Evolutionary conservation across 192 early-diverging fungal species (phyloP).

Genomic region (Coemansia sp.): DNA sequence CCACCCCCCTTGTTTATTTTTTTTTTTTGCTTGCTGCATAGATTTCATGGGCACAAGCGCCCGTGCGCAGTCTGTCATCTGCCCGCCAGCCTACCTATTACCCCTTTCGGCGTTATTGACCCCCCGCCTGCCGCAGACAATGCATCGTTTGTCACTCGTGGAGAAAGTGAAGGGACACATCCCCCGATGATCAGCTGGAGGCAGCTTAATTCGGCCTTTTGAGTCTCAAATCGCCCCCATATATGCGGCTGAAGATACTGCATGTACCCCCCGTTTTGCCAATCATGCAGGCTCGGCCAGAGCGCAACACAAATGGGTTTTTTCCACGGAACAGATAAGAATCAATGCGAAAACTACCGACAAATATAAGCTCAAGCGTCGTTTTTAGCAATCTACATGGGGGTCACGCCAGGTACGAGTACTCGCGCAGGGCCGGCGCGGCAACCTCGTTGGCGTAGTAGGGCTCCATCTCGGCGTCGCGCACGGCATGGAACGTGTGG

Average conservation of each 20-base stretch:
- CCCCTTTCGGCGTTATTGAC: not conserved
- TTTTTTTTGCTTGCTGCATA: not conserved
- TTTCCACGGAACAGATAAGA: no score
- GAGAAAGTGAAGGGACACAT: no score
- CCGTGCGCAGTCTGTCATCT: not conserved
- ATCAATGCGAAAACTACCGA: not conserved
- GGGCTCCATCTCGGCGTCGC: constrained; percentile 49
- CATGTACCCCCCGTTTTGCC: not conserved
- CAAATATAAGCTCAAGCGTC: not conserved
- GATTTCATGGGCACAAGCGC: not conserved
- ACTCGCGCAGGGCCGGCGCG: constrained; percentile 39
- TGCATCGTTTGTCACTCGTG: no score
- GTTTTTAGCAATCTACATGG: not conserved
- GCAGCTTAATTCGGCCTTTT: no score
- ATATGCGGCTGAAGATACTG: not conserved
- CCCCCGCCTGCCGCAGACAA: no score
- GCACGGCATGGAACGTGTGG: constrained; percentile 28
- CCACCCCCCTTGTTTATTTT: no score
- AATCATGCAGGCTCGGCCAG: no score
- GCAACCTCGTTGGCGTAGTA: constrained; percentile 50
- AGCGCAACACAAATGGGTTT: no score
- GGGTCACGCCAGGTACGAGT: constrained; percentile 37
- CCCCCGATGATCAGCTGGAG: no score
- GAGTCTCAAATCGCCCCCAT: no score
- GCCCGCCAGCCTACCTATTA: not conserved